Evolutionary conservation across 805 yeast genomes (phyloP).

Genomic region (Spathaspora boniae): DNA sequence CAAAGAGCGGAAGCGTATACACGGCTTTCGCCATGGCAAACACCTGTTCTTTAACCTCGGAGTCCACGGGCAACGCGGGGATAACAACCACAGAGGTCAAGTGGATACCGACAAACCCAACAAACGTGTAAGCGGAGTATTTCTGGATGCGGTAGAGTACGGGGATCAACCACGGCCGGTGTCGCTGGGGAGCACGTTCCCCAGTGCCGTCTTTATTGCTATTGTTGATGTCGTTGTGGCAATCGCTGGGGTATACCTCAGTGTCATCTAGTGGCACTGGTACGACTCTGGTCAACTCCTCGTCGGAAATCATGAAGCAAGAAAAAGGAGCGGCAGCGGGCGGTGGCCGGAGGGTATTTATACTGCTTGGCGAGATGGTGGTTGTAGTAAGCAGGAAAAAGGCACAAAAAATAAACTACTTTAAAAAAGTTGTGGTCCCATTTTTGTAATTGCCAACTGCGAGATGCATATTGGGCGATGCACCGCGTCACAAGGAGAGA

Average conservation of each 20-base stretch:
- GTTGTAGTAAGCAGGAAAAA: not conserved
- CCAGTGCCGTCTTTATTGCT: slow-evolving; percentile 4
- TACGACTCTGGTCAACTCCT: slow-evolving; percentile 2
- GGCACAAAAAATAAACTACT: not conserved
- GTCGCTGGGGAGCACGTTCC: not conserved
- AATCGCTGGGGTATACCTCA: not conserved
- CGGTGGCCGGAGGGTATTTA: not conserved
- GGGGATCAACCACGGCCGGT: slow-evolving; percentile 13
- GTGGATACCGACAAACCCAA: slow-evolving; percentile 57
- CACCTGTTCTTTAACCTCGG: slow-evolving; percentile 47
- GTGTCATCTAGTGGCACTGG: slow-evolving; percentile 5
- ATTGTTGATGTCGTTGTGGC: not conserved
- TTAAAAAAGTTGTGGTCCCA: not conserved
- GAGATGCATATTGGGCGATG: no score
- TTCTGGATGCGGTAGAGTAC: slow-evolving; percentile 40
- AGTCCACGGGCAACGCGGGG: slow-evolving; percentile 46
- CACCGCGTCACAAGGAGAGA: no score
- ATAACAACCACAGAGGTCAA: slow-evolving; percentile 48
- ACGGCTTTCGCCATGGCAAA: slow-evolving; percentile 59
- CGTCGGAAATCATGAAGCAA: not conserved
- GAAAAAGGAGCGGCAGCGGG: not conserved
- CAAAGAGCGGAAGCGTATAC: slow-evolving; percentile 55
- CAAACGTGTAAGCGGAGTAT: slow-evolving; percentile 57
- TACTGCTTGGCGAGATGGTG: not conserved
- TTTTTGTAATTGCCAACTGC: no score